Percentiles rank a stretch among this genome's conserved stretches.
Evolutionary conservation across 2,329 filamentous ascomycete species (phyloP).

Genomic region (Claviceps pusilla): DNA sequence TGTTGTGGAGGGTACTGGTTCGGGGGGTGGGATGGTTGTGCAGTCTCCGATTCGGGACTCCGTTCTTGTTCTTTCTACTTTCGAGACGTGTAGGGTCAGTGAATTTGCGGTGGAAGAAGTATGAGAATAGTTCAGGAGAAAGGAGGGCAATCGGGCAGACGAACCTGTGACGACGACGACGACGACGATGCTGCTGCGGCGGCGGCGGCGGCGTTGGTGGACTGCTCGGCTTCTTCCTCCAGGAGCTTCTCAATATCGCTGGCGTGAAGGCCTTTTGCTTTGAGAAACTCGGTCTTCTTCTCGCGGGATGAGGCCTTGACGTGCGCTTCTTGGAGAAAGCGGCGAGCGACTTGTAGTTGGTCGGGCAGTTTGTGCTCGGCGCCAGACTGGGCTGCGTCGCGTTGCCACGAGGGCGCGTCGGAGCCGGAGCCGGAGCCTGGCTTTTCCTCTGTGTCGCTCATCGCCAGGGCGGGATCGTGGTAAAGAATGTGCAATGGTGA

Average conservation of each 20-base stretch:
- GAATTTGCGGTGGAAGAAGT: not conserved
- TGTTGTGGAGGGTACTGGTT: slow-evolving; percentile 11
- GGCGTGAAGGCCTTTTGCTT: slow-evolving; percentile 56
- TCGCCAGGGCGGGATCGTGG: slow-evolving; percentile 1
- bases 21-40: slow-evolving; percentile 2
- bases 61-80: not conserved
- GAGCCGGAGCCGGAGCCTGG: slow-evolving; percentile 6
- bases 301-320: slow-evolving; percentile 55
- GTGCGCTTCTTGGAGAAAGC: slow-evolving; percentile 60
- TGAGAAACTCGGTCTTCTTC: slow-evolving; percentile 62
- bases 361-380: slow-evolving; percentile 13
- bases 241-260: slow-evolving; percentile 57
- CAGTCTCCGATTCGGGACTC: not conserved
- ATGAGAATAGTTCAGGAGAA: not conserved
- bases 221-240: slow-evolving; percentile 13
- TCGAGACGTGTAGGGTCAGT: not conserved
- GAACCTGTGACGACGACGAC: not conserved
- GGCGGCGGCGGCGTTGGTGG: slow-evolving; percentile 1
- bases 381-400: slow-evolving; percentile 7
- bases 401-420: slow-evolving; percentile 20
- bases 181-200: not conserved
- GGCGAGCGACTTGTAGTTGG: slow-evolving; percentile 47
- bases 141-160: not conserved
- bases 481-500: not conserved
- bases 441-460: slow-evolving; percentile 20